Percentiles rank a stretch among this genome's conserved stretches.
Conservation (phyloP, 2,329 filamentous ascomycete species). For the Verticillium nubilum region DNA sequence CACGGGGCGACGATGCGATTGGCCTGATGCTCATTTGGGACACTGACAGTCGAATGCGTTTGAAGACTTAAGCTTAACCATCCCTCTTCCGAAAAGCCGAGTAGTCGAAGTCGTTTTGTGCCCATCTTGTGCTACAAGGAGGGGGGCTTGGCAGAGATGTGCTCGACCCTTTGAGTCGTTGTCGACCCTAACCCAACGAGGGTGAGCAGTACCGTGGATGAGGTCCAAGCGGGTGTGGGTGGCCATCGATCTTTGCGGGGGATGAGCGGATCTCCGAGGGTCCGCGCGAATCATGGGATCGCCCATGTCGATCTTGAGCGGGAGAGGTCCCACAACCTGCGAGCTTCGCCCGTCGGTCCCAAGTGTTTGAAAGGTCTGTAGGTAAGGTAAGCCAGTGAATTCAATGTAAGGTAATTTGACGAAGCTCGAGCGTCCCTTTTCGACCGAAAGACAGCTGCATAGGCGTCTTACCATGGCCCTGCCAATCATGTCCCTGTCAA, state of each 20-base stretch:
- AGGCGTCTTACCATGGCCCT: neutral
- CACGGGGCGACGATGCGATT: neutral
- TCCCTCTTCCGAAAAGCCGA: neutral
- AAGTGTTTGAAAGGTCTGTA: neutral
- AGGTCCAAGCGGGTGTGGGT: neutral
- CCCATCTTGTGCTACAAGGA: neutral
- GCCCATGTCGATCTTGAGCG: neutral
- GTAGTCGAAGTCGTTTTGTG: neutral
- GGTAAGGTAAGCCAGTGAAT: neutral
- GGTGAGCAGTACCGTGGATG: neutral
- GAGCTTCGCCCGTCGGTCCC: neutral
- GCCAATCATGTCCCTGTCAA: too few relatives aligned
- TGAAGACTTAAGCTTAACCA: neutral
- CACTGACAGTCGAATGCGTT: neutral
- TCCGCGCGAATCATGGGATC: neutral
- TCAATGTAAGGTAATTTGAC: neutral
- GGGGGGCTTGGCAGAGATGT: neutral
- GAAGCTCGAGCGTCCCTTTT: neutral
- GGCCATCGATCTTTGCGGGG: neutral
- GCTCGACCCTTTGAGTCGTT: neutral
- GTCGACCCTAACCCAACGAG: neutral
- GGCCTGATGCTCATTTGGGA: neutral
- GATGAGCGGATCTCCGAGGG: neutral
- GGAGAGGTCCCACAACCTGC: neutral
- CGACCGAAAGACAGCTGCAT: neutral